Base-by-base conservation (phyloP, 2,329 filamentous ascomycete genomes). In the Domatiomyces catenatus region DNA sequence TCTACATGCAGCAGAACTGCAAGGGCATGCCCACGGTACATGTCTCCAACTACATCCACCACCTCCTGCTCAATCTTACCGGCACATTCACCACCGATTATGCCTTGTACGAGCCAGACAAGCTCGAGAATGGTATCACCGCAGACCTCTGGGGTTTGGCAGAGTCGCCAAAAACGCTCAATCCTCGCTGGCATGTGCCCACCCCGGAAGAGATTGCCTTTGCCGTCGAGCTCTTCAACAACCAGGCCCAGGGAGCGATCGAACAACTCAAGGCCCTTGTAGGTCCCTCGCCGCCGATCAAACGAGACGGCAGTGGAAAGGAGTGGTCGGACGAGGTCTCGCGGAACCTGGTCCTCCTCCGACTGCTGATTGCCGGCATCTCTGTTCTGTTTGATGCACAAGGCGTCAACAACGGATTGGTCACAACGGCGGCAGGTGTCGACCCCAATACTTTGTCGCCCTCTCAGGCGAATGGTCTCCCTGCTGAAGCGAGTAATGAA, bases 271-370 rank as follows among this genome's bases (percentile, higher is more conserved):
- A 79, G 55, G 77, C 82, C 6, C 75, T 98, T n/a, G 93, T 87
- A 62, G 82, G 85, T 54, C 81, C 86, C 45, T 77, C 83, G 36
- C 83, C 88, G 1, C 83, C 81, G 2, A 83, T 96, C 49, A 93
- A 88, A 66, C 79, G 90, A 51, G 90, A 89, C 58, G 92, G 92
- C 39, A 94, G 90, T 64, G 93, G 94, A 59, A 98, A 96, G 67
- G 90, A 95, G 61, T 98, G 92, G 92, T 95, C 90, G 0, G 92
- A 98, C 64, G 93, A 98, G 64, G 83, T 96, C 24, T 90, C 88
- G 1, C 75, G 92, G 50, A 87, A 94, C 58, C 75, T 98, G 51
- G 86, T 90, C 10, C 81, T 95, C 48, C 73, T 98, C 12, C 77
- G 90, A 26, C 75, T 98, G n/a, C 80, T 94, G 44, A 80, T 94